Base-by-base conservation (phyloP, 257 asterid genomes). In the Solanum appendiculatum region DNA sequence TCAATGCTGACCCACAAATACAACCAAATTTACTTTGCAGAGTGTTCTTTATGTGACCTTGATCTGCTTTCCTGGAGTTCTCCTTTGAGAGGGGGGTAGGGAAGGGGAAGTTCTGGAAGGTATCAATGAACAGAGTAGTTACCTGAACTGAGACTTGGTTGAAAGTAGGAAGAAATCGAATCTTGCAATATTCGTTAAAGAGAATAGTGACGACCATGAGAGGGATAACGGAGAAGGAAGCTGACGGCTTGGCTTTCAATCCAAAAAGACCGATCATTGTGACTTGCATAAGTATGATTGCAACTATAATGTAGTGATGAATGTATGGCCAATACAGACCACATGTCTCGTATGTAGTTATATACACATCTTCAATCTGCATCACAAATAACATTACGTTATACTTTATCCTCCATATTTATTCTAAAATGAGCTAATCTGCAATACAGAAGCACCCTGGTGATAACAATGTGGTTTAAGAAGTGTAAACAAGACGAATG, bases 321-420 rank as follows among this genome's bases (percentile, higher is more conserved):
- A 97, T 94, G 92, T 86, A 94, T 44, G 99, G 98, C 99, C 99
- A 97, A 81, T 93, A 97, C 33, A 93, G 95, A 23, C 99, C 99
- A 81, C 96, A 91, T 14, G 99, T 97, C 89, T 97, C 99, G 20
- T 95, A 97, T 1, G 96, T 87, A 40, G 98, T 95, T 89, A 91
- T 92, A 54, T 97, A 97, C 87, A 95, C 99, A 86, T 94, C 93
- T 78, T 94, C 93, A 88, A 95, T 95, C 99, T 95, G 97, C 91
- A 92, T 83, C 23, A 40, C 60, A 42, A 81, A 20, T 18, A 48
- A 18, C 69, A 81, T 31, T 27, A 0, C 20, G 48, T 31, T 31
- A 48, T 20, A 46, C 25, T 1, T 81, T 18, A 9, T 20, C 78
- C 82, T 31, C 72, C 82, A 87, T 54, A 13, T 10, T 21, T 68